Evolutionary conservation across 2,329 filamentous ascomycete genomes (phyloP), one percentile per base, ranked within the genome.

Genomic region (Domatiomyces globalis): DNA sequence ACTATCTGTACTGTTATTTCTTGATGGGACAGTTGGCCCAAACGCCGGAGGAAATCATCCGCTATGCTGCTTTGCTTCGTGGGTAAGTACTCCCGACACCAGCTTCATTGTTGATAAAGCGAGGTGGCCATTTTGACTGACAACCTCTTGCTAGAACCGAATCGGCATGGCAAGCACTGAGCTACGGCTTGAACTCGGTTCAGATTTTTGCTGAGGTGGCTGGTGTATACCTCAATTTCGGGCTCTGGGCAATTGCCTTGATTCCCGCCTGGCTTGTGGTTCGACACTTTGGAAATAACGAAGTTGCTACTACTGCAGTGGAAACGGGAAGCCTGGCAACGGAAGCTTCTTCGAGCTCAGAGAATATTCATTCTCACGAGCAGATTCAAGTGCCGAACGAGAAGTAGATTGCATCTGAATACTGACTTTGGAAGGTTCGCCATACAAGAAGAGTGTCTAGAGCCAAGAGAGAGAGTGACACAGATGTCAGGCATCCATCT

Each of bases 1-100:
- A 87, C 63, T 87, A 87, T 62, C 72, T 86, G 56, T 86, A 80
- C 63, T 65, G 86, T 9, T 85, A 86, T 67, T 87, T 87, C 60
- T 70, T 87, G 53, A 76, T 87, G 8, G 75, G 78, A 3, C 81
- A 85, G 58, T 63, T 87, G 2, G 80, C 84, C 1, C 65, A 71
- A 4, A 70, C 73, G 5, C 73, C 84, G 48, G 72, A 74, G 20
- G 79, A 87, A 57, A 75, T 86, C 1, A 76, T 87, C 44, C 75
- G 83, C 0, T 81, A 83, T 60, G 77, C 83, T 0, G 82, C 80
- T 0, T 65, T 87, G 10, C 69, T 87, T 2, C 73, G 83, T 51
- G 84, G 80, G 33, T 39, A 39, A 39, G 33, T 39, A 15, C 33
- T 39, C 10, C 22, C 6, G 33, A 39, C 12, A 15, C 33, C 33